phyloP scores from a whole-genome alignment of 2,329 filamentous ascomycete genomes.

The Daldinia sp. region DNA sequence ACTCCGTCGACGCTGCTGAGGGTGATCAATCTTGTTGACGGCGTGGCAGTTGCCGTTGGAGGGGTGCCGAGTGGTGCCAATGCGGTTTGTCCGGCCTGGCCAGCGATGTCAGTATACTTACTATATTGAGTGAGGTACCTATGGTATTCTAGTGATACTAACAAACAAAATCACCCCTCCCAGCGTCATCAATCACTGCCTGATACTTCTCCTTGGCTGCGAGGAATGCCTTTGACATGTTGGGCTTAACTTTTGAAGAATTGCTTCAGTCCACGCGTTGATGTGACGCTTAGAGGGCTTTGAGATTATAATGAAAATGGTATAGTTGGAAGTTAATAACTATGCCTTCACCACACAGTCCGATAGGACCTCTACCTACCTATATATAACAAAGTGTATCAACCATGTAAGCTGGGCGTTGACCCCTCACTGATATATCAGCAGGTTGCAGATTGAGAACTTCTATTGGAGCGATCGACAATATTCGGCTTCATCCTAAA shows the following conservation, averaged over 20 bases:
- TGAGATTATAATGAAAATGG: background rate
- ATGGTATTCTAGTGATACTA: constrained; percentile 27
- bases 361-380: background rate
- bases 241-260: constrained; percentile 9
- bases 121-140: constrained; percentile 6
- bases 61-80: constrained; percentile 46
- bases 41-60: constrained; percentile 48
- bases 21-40: constrained; percentile 47
- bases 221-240: constrained; percentile 50
- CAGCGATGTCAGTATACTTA: constrained; percentile 21
- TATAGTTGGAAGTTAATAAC: constrained; percentile 6
- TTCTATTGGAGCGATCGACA: constrained; percentile 40
- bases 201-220: constrained; percentile 53
- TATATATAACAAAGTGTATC: constrained; percentile 37
- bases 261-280: constrained; percentile 10
- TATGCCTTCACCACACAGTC: background rate
- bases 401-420: constrained; percentile 30
- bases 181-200: constrained; percentile 51
- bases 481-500: constrained; percentile 24
- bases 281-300: constrained; percentile 5
- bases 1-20: constrained; percentile 48
- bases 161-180: constrained; percentile 51
- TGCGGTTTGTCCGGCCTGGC: constrained; percentile 51
- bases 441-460: constrained; percentile 33
- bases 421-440: constrained; percentile 51